These are phyloP conservation scores for Capronia coronata DNA, from an alignment of 2,329 filamentous ascomycete species.

Conservation along the genomic window DNA sequence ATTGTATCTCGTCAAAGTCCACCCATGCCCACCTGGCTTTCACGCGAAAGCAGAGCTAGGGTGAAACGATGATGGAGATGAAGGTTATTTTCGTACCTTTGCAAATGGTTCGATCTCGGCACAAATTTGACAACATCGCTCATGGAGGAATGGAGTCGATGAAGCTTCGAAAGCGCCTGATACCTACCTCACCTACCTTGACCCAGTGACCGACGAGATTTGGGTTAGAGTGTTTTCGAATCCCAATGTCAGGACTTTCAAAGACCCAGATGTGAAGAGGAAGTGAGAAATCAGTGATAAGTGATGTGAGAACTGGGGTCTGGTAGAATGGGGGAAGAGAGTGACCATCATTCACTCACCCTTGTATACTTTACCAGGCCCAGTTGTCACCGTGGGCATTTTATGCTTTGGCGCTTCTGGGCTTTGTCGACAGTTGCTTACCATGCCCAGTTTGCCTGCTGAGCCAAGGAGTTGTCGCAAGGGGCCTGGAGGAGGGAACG, in stretches of 20 bases:
- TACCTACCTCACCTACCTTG: not conserved
- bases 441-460: not conserved
- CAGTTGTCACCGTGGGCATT: not conserved
- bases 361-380: not conserved
- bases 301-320: too few relatives aligned
- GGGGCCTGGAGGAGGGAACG: not conserved
- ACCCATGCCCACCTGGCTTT: constrained; percentile 12
- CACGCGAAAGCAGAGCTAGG: constrained; percentile 3
- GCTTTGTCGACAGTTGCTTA: not conserved
- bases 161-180: constrained; percentile 28
- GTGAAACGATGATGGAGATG: constrained; percentile 7
- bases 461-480: not conserved
- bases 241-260: too few relatives aligned
- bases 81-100: constrained; percentile 1
- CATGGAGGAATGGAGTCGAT: constrained; percentile 23
- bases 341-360: not conserved
- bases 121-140: constrained; percentile 27
- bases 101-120: constrained; percentile 53
- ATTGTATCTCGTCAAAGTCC: constrained; percentile 22
- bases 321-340: not conserved
- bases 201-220: not conserved
- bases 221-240: not conserved
- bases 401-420: not conserved
- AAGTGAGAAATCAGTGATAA: too few relatives aligned
- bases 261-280: too few relatives aligned